Conservation (phyloP, 805 yeast genomes). For the Wickerhamomyces canadensis region DNA sequence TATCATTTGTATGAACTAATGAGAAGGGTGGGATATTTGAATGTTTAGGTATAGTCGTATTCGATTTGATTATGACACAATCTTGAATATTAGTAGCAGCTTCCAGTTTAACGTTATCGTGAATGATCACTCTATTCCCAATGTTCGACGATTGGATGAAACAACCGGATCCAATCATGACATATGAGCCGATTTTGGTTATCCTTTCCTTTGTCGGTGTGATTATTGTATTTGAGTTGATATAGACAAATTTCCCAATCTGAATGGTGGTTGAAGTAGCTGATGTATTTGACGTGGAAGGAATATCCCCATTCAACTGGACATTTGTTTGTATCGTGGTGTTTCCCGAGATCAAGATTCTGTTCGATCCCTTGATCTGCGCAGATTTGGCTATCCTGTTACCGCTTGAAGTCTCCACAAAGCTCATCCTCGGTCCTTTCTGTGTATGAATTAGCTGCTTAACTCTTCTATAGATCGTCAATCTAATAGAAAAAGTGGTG, state of each 20-base stretch:
- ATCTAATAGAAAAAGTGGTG: no score
- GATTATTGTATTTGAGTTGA: conserved; percentile 27
- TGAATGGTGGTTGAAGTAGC: conserved; percentile 27
- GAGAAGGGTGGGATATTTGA: conserved; percentile 49
- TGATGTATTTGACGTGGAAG: no score
- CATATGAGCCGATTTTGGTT: conserved; percentile 41
- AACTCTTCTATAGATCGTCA: no score
- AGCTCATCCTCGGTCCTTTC: not conserved
- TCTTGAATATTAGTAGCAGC: conserved; percentile 40
- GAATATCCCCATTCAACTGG: conserved; percentile 23
- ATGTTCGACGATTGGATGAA: conserved; percentile 32
- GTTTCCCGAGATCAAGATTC: conserved; percentile 41
- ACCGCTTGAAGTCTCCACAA: conserved; percentile 46
- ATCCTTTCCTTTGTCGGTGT: conserved; percentile 24
- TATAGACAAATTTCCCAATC: conserved; percentile 42
- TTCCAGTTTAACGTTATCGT: conserved; percentile 32
- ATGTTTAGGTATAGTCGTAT: conserved; percentile 36
- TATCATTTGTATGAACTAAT: conserved; percentile 25
- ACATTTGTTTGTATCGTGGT: conserved; percentile 32
- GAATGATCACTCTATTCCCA: conserved; percentile 47
- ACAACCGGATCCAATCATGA: conserved; percentile 33
- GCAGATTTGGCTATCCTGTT: conserved; percentile 44
- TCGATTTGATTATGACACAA: conserved; percentile 41
- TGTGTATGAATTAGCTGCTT: no score
- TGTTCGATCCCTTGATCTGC: conserved; percentile 35